Evolutionary conservation across 2,329 filamentous ascomycete genomes (phyloP).

Genomic region (Aspergillus nomiae): DNA sequence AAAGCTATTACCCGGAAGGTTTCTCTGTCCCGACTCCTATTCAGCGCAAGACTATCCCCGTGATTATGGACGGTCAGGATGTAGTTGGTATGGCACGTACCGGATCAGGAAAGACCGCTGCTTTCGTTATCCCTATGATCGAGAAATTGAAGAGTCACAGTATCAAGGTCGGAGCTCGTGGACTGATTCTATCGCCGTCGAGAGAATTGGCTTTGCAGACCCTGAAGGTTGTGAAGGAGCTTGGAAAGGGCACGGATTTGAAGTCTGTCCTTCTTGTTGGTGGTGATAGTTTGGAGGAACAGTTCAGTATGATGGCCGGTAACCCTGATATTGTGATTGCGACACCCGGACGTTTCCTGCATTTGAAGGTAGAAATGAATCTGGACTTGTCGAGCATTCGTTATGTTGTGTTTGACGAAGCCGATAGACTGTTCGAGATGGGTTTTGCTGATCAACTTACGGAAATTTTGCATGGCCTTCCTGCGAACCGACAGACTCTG

Average conservation of each 20-base stretch:
- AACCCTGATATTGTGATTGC: conserved; percentile 98
- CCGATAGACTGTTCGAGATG: conserved; percentile 97
- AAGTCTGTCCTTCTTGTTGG: conserved; percentile 89
- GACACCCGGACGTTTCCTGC: conserved; percentile 92
- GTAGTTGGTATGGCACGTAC: conserved; percentile 99
- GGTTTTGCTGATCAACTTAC: conserved; percentile 91
- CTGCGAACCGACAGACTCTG: conserved; percentile 80
- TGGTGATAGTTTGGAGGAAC: conserved; percentile 93
- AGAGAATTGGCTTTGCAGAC: conserved; percentile 94
- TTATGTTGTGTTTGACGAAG: conserved; percentile 97
- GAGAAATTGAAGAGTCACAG: conserved; percentile 89
- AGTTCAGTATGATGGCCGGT: conserved; percentile 86
- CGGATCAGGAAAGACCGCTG: conserved; percentile 97
- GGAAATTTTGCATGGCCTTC: conserved; percentile 88
- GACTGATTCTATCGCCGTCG: conserved; percentile 86
- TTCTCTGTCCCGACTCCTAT: conserved; percentile 97
- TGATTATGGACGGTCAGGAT: conserved; percentile 86
- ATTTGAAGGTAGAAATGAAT: conserved; percentile 95
- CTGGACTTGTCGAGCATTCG: conserved; percentile 86
- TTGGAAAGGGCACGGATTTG: conserved; percentile 85
- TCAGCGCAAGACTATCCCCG: conserved; percentile 92
- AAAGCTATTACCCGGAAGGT: conserved; percentile 89
- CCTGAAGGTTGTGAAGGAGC: conserved; percentile 92
- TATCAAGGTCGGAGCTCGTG: conserved; percentile 80
- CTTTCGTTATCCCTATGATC: conserved; percentile 98